A percentile compares a stretch with the other conserved stretches of the same genome.
phyloP scores from a whole-genome alignment of 306 rosid genomes.

The Psophocarpus tetragonolobus region DNA sequence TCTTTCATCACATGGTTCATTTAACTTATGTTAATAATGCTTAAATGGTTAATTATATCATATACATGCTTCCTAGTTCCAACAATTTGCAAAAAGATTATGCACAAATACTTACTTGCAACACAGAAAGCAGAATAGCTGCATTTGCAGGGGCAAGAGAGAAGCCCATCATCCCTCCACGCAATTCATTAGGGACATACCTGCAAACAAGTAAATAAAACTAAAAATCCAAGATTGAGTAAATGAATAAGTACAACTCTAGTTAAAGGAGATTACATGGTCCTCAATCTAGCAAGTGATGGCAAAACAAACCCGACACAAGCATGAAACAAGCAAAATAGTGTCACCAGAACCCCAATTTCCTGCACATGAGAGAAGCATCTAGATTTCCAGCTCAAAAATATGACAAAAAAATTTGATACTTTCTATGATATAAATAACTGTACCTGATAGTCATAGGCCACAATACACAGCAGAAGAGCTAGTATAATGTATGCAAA shows the following conservation, averaged over 20 bases:
- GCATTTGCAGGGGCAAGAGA: conserved; percentile 86
- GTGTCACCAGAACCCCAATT: conserved; percentile 67
- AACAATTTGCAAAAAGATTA: conserved; percentile 8
- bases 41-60: conserved; percentile 31
- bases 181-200: conserved; percentile 91
- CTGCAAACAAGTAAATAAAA: conserved; percentile 46
- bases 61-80: conserved; percentile 20
- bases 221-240: conserved; percentile 26
- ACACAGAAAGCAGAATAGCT: conserved; percentile 67
- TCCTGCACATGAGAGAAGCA: conserved; percentile 60
- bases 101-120: conserved; percentile 61
- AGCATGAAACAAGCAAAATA: conserved; percentile 81
- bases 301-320: conserved; percentile 79
- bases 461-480: conserved; percentile 61
- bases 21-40: background rate
- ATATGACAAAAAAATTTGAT: conserved; percentile 17
- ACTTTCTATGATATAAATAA: conserved; percentile 16
- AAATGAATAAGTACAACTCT: conserved; percentile 23
- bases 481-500: conserved; percentile 63
- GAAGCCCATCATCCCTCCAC: conserved; percentile 95
- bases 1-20: background rate
- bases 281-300: conserved; percentile 92
- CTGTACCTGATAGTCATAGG: conserved; percentile 88
- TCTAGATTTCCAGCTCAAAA: conserved; percentile 22
- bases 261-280: conserved; percentile 62